Evolutionary conservation across 2,329 filamentous ascomycete species (phyloP), one percentile per base, ranked within the genome.

Genomic region (Colletotrichum tamarilloi): DNA sequence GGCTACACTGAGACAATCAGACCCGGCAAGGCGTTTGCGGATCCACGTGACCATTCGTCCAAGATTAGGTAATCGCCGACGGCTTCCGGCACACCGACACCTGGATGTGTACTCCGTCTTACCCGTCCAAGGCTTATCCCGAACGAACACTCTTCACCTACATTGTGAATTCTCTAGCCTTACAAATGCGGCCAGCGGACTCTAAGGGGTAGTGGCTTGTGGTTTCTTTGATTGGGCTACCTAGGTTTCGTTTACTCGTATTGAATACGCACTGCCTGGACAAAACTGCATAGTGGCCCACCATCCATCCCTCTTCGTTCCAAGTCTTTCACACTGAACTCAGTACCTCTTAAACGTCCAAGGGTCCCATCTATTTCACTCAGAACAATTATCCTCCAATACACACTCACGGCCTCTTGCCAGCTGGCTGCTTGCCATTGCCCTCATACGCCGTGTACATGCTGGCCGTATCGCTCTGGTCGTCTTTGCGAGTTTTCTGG

Each of bases 361-460:
- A 12, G 24, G 24, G 16, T 35, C 42, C 46, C 46, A 26, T 56
- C 30, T 35, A 4, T 32, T n/a, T 46, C 58, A 30, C 6, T n/a
- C 42, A 4, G 19, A 32, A 22, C 53, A 4, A 14, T 28, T 42
- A 32, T 53, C 24, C 19, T 22, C n/a, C 46, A 63, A n/a, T 14
- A 5, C 32, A 52, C 38, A 2, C 42, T 75, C 53, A 75, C n/a
- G 24, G 53, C 30, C 69, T 19, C 62, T 57, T 67, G 46, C 70
- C 73, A 8, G 53, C 75, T 16, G 81, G 73, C 74, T 80, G 80
- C 77, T 84, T 83, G 6, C 80, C 81, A 30, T 78, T 80, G 11
- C 68, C 77, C 65, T 81, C 77, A 30, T 79, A 77, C 5, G 76
- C 77, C 14, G 79, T 77, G 11, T 77, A 76, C 12, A 80, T 68